These are phyloP conservation scores for Syzygium aqueum DNA, from an alignment of 345 rosid genomes.

Conservation along the genomic window DNA sequence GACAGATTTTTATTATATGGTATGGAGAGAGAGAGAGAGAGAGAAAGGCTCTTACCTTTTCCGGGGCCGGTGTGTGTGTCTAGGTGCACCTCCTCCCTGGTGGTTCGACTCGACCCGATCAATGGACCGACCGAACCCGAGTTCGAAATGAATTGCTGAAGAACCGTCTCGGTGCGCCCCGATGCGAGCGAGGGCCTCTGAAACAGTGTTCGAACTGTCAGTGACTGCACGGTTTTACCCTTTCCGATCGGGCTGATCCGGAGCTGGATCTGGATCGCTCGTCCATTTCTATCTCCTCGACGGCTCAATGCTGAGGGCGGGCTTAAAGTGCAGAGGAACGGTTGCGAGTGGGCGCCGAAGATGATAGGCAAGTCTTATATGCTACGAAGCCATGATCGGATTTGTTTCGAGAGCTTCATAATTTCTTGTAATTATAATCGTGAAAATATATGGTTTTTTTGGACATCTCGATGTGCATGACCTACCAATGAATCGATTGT, in stretches of 20 bases:
- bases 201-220: neutral
- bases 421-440: neutral
- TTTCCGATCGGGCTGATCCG: neutral
- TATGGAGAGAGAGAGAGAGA: neutral
- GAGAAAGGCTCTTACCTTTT: neutral
- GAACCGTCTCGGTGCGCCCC: neutral
- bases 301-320: neutral
- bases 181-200: no score
- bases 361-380: neutral
- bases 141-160: neutral
- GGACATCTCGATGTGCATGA: neutral
- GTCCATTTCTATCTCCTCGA: neutral
- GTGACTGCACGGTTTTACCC: neutral
- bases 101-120: neutral
- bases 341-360: neutral
- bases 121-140: accelerated
- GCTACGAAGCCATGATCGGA: neutral
- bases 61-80: neutral
- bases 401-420: neutral
- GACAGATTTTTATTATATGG: neutral
- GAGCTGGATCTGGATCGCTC: no score
- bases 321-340: neutral
- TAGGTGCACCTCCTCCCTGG: neutral
- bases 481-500: neutral
- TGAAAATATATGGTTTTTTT: neutral